phyloP scores from a whole-genome alignment of 352 stramenopile genomes.

The Aphanomyces euteiches region DNA sequence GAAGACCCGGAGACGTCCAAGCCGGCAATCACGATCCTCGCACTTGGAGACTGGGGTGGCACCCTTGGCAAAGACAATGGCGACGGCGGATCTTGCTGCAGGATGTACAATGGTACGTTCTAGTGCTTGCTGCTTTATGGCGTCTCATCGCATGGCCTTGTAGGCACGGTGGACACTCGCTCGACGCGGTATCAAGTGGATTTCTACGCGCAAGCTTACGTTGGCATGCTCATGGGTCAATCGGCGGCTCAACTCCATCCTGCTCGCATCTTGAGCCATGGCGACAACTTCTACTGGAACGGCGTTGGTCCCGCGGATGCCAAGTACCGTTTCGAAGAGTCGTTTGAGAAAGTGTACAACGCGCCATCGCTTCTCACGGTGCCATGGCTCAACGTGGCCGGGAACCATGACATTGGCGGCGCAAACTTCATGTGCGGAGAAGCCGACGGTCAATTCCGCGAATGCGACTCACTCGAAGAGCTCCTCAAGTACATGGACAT shows the following conservation, averaged over 20 bases:
- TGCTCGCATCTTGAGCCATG: slow-evolving; percentile 15
- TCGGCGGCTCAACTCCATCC: slow-evolving; percentile 17
- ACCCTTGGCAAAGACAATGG: slow-evolving; percentile 56
- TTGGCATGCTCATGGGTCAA: slow-evolving; percentile 24
- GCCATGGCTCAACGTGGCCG: slow-evolving; percentile 25
- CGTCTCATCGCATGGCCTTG: slow-evolving; percentile 32
- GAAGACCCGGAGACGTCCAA: slow-evolving; percentile 26
- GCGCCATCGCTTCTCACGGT: slow-evolving; percentile 10
- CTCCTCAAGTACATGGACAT: slow-evolving; percentile 79
- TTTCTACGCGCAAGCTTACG: slow-evolving; percentile 23
- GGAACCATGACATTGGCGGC: slow-evolving; percentile 31
- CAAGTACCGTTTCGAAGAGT: slow-evolving; percentile 23
- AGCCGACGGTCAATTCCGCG: not conserved
- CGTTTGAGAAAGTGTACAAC: slow-evolving; percentile 29
- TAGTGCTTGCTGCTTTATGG: slow-evolving; percentile 37
- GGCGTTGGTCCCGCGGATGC: slow-evolving; percentile 20
- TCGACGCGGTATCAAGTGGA: slow-evolving; percentile 38
- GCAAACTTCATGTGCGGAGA: slow-evolving; percentile 28
- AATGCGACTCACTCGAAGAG: slow-evolving; percentile 59
- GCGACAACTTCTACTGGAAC: slow-evolving; percentile 32
- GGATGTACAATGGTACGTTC: slow-evolving; percentile 71
- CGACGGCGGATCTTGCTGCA: slow-evolving; percentile 83
- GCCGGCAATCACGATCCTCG: slow-evolving; percentile 67
- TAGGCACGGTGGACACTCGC: slow-evolving; percentile 41
- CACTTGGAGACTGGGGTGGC: slow-evolving; percentile 82